Evolutionary conservation across 805 yeast species (phyloP).

Genomic region (Ogataea trehaloabstinens): DNA sequence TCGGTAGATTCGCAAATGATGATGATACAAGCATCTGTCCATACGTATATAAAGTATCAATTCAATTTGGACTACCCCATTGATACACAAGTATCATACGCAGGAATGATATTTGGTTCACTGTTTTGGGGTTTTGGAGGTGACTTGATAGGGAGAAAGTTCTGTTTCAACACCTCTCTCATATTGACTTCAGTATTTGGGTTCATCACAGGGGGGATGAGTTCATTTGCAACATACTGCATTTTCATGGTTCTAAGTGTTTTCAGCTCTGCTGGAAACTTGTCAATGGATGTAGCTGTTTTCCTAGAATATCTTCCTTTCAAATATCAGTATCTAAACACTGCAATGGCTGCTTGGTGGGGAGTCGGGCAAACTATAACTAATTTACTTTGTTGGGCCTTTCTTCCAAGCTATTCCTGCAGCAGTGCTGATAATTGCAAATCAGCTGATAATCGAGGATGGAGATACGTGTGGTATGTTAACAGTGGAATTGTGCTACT

Average conservation of each 20-base stretch:
- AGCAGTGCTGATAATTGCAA: slow-evolving; percentile 38
- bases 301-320: slow-evolving; percentile 49
- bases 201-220: slow-evolving; percentile 48
- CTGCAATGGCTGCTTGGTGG: slow-evolving; percentile 55
- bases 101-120: slow-evolving; percentile 49
- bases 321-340: slow-evolving; percentile 45
- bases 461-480: slow-evolving; percentile 52
- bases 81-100: slow-evolving; percentile 41
- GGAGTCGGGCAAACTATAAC: slow-evolving; percentile 53
- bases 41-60: slow-evolving; percentile 41
- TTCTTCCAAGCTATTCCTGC: slow-evolving; percentile 46
- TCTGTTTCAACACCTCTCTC: slow-evolving; percentile 46
- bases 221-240: slow-evolving; percentile 43
- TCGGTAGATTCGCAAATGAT: slow-evolving; percentile 46
- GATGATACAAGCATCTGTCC: slow-evolving; percentile 40
- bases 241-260: slow-evolving; percentile 39
- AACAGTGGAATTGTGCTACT: slow-evolving; percentile 46
- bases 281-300: slow-evolving; percentile 47
- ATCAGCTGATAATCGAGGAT: slow-evolving; percentile 45
- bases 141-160: slow-evolving; percentile 51
- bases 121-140: slow-evolving; percentile 53
- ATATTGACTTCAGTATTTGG: slow-evolving; percentile 45
- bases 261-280: slow-evolving; percentile 52
- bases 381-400: slow-evolving; percentile 47
- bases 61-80: slow-evolving; percentile 38